A percentile compares a stretch with the other conserved stretches of the same genome.
phyloP scores from a whole-genome alignment of 345 rosid genomes.

The Corchorus capsularis region DNA sequence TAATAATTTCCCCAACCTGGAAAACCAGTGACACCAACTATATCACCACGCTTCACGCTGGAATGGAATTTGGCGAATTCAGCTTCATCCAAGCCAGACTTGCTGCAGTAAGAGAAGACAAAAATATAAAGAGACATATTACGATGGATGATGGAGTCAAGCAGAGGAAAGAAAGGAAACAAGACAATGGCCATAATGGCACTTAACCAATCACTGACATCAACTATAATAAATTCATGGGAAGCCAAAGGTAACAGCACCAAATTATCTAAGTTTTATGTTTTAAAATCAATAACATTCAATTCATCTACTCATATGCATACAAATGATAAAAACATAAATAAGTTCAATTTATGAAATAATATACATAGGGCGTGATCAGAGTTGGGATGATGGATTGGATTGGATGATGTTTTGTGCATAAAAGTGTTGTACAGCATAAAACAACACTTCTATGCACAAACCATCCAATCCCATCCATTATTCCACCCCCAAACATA shows the following conservation, averaged over 20 bases:
- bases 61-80: conserved; percentile 72
- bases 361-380: no score
- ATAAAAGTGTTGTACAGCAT: no score
- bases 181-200: background rate
- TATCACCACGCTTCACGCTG: conserved; percentile 85
- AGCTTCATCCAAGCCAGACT: conserved; percentile 75
- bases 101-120: conserved; percentile 43
- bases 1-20: conserved; percentile 59
- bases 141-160: background rate
- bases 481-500: background rate
- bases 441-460: no score
- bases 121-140: background rate
- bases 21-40: conserved; percentile 89
- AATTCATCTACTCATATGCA: background rate
- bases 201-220: background rate
- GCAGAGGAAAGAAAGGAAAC: background rate
- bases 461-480: no score
- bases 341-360: no score
- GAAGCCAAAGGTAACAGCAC: background rate
- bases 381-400: no score
- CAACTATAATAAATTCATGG: background rate
- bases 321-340: background rate
- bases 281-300: background rate
- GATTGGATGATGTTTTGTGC: no score
- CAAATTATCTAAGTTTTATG: background rate